Base-by-base conservation (phyloP, 2,329 filamentous ascomycete species). In the Aspergillus pseudonomiae region DNA sequence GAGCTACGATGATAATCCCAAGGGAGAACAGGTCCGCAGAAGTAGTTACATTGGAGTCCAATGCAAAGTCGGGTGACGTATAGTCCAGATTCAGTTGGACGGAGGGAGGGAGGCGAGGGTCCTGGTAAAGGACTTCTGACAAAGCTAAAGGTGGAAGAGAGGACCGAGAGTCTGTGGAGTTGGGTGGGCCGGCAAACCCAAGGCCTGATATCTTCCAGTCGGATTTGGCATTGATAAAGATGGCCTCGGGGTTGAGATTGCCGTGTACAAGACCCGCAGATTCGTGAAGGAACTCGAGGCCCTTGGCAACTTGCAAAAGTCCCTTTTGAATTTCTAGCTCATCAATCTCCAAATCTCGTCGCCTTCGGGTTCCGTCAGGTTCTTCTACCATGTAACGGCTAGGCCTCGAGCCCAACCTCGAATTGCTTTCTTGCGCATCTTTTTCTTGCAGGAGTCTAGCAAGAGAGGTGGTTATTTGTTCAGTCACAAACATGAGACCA, bases 141-240 rank as follows among this genome's bases (percentile, higher is more conserved):
- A 98, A 85, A 67, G 88, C 92, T 69, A 98, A 89, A 11, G 92
- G 91, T 48, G 89, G 85, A 56, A 96, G 88, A 4, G 92, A 90
- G 3, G 92, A 91, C 53, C 89, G 84, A 68, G 91, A 89, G 32
- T 88, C 89, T 24, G 91, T 91, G 70, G 87, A 86, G 70, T 93
- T 91, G 56, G 92, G 88, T 16, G 93, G 91, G 53, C 91, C 91
- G 75, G 91, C 92, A 77, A 97, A 99, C 0, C 91, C 88, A 45
- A 99, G 85, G n/a, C 94, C 95, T 70, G 93, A 94, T 65, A 99
- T 92, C 77, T 99, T 99, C 95, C 95, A 99, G 78, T 99, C 95
- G 55, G 92, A 96, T 87, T 99, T 99, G 46, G 92, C 88, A 79
- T 99, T 99, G 78, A 99, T 88, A 68, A 97, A 90, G 67, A 99